Conservation (phyloP, 306 rosid species). For the Trichosanthes cucumerina region DNA sequence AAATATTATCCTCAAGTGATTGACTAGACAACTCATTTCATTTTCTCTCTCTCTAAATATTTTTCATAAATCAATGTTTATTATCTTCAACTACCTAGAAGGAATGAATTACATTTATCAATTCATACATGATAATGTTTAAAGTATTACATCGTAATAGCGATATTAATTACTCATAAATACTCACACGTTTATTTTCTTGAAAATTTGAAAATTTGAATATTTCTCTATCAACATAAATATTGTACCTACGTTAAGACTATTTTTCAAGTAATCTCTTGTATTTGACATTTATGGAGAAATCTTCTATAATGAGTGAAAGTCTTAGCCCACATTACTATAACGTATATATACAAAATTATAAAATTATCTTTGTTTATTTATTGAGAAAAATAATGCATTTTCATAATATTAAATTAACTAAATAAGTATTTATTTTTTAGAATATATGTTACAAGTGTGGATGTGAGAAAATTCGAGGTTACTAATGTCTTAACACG, state of each 20-base stretch:
- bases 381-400: too few species aligned
- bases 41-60: slow-evolving; percentile 1
- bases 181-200: background rate
- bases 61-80: background rate
- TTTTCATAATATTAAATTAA: too few species aligned
- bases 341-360: background rate
- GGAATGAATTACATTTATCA: background rate
- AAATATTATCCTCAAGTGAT: background rate
- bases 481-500: too few species aligned
- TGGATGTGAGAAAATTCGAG: too few species aligned
- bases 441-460: too few species aligned
- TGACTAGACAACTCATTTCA: background rate
- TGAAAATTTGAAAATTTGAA: background rate
- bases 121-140: background rate
- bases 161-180: background rate
- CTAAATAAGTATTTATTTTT: too few species aligned
- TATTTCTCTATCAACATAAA: background rate
- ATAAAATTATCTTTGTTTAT: too few species aligned
- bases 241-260: background rate
- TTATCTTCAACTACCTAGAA: background rate
- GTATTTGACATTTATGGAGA: background rate
- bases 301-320: background rate
- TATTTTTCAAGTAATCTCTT: background rate
- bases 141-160: background rate
- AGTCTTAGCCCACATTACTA: too few species aligned